Evolutionary conservation across 352 stramenopile genomes (phyloP), one percentile per base, ranked within the genome.

Genomic region (Globisporangium takayamanum): DNA sequence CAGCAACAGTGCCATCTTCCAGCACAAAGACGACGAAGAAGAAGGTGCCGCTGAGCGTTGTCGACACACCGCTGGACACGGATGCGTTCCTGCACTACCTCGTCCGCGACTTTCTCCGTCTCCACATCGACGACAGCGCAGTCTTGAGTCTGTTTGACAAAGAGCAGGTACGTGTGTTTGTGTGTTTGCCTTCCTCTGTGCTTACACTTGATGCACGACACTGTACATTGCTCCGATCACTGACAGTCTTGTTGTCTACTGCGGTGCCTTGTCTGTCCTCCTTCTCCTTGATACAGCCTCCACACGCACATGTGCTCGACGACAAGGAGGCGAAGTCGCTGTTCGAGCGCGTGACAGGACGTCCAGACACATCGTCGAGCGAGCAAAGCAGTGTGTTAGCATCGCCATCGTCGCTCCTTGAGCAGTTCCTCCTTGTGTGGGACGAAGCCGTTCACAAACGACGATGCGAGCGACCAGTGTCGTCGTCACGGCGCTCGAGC

Each of bases 51-150:
- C 28, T 60, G 30, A 45, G 22, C 16, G 18, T 39, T 14, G 15
- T 47, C 41, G 45, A 60, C 28, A 5, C 39, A 10, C 39, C 53
- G 36, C 36, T 37, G 18, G 30, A 60, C 50, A 56, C 60, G 8
- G 67, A 78, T 14, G 57, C 64, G 16, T 74, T 73, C 33, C 64
- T 80, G 16, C 66, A 84, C 33, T 67, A 82, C 39, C 66, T 88
- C n/a, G 70, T 89, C n/a, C 76, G 74, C 2, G 73, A 88, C 26
- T 88, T 85, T 39, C 65, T 92, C 11, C 62, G 70, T 25, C 67
- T 70, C 11, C 72, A 78, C 37, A 69, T 71, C 50, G 69, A 72
- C 0, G 62, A 70, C 2, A 60, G 73, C 15, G 45, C 37, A 41
- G 62, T 87, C 54, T 60, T 73, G 25, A 53, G 65, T 36, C 55